A percentile compares a stretch with the other conserved stretches of the same genome.
Evolutionary conservation across 2,329 filamentous ascomycete species (phyloP).

Genomic region (Aspergillaceae sp.): DNA sequence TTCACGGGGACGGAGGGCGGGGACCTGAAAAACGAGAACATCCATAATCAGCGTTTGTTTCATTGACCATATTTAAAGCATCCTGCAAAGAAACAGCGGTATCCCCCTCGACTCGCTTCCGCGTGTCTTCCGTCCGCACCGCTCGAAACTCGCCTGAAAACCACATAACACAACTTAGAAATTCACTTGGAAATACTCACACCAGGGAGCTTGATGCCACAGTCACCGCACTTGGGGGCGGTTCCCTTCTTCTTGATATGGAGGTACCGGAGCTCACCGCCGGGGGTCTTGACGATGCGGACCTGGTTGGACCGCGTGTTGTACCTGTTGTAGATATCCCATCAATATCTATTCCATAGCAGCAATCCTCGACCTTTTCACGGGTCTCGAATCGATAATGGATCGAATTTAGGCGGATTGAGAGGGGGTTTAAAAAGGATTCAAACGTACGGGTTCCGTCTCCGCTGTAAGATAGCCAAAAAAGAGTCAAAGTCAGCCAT

Average conservation of each 20-base stretch:
- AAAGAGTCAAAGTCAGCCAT: background rate
- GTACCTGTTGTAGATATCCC: slow-evolving; percentile 55
- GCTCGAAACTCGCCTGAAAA: background rate
- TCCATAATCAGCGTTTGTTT: slow-evolving; percentile 10
- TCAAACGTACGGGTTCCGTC: slow-evolving; percentile 66
- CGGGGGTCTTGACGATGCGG: slow-evolving; percentile 90
- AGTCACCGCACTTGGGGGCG: slow-evolving; percentile 98
- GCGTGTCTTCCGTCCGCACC: slow-evolving; percentile 6
- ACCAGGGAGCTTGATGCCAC: slow-evolving; percentile 91
- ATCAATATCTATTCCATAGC: slow-evolving; percentile 22
- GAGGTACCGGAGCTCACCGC: slow-evolving; percentile 88
- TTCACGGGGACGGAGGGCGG: slow-evolving; percentile 95
- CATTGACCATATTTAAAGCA: background rate
- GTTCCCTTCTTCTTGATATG: slow-evolving; percentile 99
- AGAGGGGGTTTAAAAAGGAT: slow-evolving; percentile 6
- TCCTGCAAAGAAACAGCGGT: slow-evolving; percentile 2
- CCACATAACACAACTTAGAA: slow-evolving; percentile 1
- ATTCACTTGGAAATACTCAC: slow-evolving; percentile 56
- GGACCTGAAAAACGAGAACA: slow-evolving; percentile 53
- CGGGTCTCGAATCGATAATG: background rate
- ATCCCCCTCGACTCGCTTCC: slow-evolving; percentile 2
- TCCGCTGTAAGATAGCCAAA: slow-evolving; percentile 45
- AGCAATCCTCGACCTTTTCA: background rate
- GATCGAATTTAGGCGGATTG: background rate
- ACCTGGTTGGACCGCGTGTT: slow-evolving; percentile 98